Conservation (phyloP, 169 alveolate species). For the Besnoitia besnoiti region DNA sequence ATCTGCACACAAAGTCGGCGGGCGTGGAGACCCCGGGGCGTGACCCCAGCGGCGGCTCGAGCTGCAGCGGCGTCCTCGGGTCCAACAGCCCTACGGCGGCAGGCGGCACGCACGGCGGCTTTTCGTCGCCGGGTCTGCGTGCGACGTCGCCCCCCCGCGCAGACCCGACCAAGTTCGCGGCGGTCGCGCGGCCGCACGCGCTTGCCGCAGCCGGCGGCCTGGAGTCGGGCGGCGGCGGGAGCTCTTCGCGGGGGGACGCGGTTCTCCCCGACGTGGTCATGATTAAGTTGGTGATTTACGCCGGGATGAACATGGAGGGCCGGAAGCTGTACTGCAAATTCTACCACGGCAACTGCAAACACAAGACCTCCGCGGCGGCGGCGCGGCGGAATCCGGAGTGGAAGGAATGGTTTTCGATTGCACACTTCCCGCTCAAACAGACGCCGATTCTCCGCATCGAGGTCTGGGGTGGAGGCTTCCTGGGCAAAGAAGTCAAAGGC, state of each 20-base stretch:
- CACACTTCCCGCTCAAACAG: neutral
- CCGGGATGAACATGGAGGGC: constrained; percentile 12
- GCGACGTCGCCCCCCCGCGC: no score
- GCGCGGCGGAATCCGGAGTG: constrained; percentile 33
- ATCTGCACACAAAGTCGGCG: neutral
- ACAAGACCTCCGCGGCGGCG: constrained; percentile 31
- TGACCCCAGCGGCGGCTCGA: neutral
- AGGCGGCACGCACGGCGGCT: no score
- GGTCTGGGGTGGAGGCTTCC: constrained; percentile 36
- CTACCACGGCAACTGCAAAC: constrained; percentile 43
- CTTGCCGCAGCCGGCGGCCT: neutral
- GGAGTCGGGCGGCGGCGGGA: neutral
- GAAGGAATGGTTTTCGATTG: constrained; percentile 26
- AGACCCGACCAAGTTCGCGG: neutral
- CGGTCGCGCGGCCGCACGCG: neutral
- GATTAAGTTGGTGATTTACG: constrained; percentile 41
- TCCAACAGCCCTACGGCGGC: no score
- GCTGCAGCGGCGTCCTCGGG: no score
- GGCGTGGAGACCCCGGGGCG: neutral
- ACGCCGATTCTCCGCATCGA: constrained; percentile 24
- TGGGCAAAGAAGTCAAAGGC: constrained; percentile 40
- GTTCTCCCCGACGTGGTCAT: neutral
- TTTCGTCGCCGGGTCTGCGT: no score
- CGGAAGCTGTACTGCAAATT: constrained; percentile 32
- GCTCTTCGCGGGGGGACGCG: neutral